Evolutionary conservation across 1,284 basidiomycete species (phyloP), one percentile per base, ranked within the genome.

Genomic region (Apiotrichum montevideense): DNA sequence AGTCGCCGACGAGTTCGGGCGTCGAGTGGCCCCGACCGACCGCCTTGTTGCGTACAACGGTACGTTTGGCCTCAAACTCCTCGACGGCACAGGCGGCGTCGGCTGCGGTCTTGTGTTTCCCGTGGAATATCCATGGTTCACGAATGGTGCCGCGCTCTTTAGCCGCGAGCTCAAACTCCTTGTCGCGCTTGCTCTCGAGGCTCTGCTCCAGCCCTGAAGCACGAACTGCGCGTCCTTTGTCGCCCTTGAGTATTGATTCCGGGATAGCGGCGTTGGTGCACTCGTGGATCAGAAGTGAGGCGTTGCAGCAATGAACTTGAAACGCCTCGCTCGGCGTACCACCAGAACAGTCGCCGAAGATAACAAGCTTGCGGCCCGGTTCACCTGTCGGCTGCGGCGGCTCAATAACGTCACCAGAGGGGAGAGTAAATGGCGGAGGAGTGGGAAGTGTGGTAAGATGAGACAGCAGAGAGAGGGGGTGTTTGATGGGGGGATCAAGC

Each of bases 181-280:
- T 57, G 32, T 68, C 72, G 33, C 69, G 66, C 52, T 67, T 64
- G 35, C 65, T 56, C 32, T 78, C 69, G 33, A 72, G 57, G 43
- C 70, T 73, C 45, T 72, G 69, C 34, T 76, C 73, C 29, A 74
- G 49, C 14, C 67, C 69, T 7, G 58, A 60, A 3, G 66, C 65
- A 9, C 71, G 64, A 34, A 71, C 66, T 8, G 60, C 61, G 54
- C 67, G 55, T 13, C 67, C 71, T 58, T 69, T 68, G 52, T 71
- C 68, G 10, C 69, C 67, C 54, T 68, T 63, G 44, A 75, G 73
- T 35, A 78, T 73, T 10, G 63, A 57, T 7, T 69, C 67, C 6
- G 88, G 86, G 39, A 94, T 85, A 63, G 82, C 83, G 1, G 86
- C 85, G 71, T 94, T 91, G 3, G 90, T 93, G 21, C 87, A 85